These are phyloP conservation scores for Clausena lansium DNA, from an alignment of 345 rosid species.

Conservation along the genomic window DNA sequence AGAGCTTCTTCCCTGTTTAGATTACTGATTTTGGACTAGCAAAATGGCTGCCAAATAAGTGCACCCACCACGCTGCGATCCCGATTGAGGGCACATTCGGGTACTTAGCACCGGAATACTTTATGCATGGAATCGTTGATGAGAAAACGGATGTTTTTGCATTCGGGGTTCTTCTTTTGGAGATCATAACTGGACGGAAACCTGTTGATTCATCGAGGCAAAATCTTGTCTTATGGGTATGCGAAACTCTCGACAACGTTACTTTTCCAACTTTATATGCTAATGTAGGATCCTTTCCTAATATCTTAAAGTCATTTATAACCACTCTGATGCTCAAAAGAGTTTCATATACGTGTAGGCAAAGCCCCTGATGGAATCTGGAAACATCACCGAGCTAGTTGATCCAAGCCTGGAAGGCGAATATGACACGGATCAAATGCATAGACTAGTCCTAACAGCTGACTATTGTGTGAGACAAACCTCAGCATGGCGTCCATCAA, in stretches of 20 bases:
- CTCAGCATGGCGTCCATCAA: slow-evolving; percentile 70
- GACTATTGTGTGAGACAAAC: slow-evolving; percentile 84
- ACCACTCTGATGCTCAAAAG: not conserved
- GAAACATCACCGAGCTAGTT: slow-evolving; percentile 50
- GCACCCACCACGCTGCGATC: slow-evolving; percentile 86
- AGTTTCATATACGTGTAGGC: slow-evolving; percentile 39
- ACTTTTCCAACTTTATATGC: not conserved
- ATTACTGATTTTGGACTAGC: slow-evolving; percentile 97
- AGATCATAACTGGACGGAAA: slow-evolving; percentile 73
- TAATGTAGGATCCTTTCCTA: not conserved
- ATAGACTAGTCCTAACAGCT: slow-evolving; percentile 60
- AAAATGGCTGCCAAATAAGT: slow-evolving; percentile 92
- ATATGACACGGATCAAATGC: slow-evolving; percentile 64
- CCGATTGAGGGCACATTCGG: slow-evolving; percentile 99
- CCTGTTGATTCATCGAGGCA: slow-evolving; percentile 76
- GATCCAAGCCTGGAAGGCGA: slow-evolving; percentile 65
- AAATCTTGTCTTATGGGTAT: slow-evolving; percentile 86
- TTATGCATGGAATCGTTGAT: slow-evolving; percentile 91
- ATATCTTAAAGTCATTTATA: not conserved
- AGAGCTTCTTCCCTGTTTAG: slow-evolving; percentile 24
- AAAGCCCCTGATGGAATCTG: slow-evolving; percentile 79
- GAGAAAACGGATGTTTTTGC: slow-evolving; percentile 93
- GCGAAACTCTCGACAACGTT: not conserved
- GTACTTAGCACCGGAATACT: slow-evolving; percentile 92
- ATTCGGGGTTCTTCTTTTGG: slow-evolving; percentile 82